Base-by-base conservation (phyloP, 164 flowering plant species). In the Berberis thunbergii region DNA sequence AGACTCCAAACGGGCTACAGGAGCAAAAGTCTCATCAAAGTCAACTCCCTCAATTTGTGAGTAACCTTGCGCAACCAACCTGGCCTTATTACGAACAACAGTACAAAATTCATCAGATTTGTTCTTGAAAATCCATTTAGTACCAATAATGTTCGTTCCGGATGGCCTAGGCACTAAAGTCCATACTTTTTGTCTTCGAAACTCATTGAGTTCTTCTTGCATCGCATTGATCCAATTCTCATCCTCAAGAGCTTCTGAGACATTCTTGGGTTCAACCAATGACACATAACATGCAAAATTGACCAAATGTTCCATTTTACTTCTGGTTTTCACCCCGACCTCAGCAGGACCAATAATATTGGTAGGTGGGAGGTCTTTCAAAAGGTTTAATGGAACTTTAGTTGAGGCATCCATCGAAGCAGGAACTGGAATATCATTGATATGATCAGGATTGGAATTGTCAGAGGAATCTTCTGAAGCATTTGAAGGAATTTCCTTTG, bases 11-110 rank as follows among this genome's bases (percentile, higher is more conserved):
- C 40, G 0, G 38, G 59, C 59, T n/a, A 56, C 42, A 26, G 40
- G 59, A 7, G 59, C 59, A 56, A 56, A 56, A 41, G 59, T 56
- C 59, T 56, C 59, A 56, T 26, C 42, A 56, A 56, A 26, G 9
- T 56, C 40, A 1, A 40, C 38, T 2, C 59, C 1, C 9, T 56
- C 42, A 56, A 2, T 13, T 26, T 56, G 42, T 3, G 7, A n/a
- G 59, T 56, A 56, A 4, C 59, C 59, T 13, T 26, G 40, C 4
- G 40, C 42, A n/a, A 26, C 59, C 4, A 56, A 4, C 41, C 42
- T 3, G 41, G 41, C 59, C 9, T 56, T 26, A 4, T 56, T 56
- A 2, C 41, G 54, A 50, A 26, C 42, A 3, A 56, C 38, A 4
- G 0, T 4, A 26, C 42, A 7, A 40, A 26, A 26, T 41, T 56